These are phyloP conservation scores for Malus hybrid DNA, from an alignment of 331 rosid species.

Conservation along the genomic window DNA sequence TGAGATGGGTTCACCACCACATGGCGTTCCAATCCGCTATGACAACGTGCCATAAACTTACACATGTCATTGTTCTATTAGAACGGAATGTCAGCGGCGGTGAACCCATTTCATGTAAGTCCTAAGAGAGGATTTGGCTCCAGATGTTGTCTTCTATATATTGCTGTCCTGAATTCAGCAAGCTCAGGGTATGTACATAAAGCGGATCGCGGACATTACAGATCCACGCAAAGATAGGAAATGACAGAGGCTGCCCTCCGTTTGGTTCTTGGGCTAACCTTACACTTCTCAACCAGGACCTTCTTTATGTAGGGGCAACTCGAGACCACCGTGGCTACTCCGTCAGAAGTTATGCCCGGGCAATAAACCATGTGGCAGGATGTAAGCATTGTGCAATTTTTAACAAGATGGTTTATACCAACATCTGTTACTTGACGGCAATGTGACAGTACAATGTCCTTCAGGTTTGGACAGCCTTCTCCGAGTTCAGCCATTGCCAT, in stretches of 20 bases:
- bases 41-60: too few species aligned
- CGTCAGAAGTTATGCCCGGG: constrained; percentile 65
- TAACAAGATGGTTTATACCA: constrained; percentile 72
- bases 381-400: constrained; percentile 55
- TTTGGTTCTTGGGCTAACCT: constrained; percentile 84
- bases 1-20: too few species aligned
- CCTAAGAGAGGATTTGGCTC: background rate
- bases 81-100: too few species aligned
- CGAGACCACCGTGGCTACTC: constrained; percentile 84
- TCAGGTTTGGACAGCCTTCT: constrained; percentile 71
- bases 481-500: constrained; percentile 84
- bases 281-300: constrained; percentile 87
- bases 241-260: constrained; percentile 73
- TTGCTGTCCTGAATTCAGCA: background rate
- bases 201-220: constrained; percentile 20
- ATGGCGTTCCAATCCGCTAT: too few species aligned
- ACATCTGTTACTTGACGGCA: constrained; percentile 86
- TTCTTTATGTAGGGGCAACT: constrained; percentile 76
- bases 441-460: constrained; percentile 71
- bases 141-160: background rate
- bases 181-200: background rate
- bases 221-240: constrained; percentile 75
- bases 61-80: too few species aligned
- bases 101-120: too few species aligned
- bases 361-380: constrained; percentile 94